phyloP scores from a whole-genome alignment of 805 yeast species.

The Suhomyces faveliae region DNA sequence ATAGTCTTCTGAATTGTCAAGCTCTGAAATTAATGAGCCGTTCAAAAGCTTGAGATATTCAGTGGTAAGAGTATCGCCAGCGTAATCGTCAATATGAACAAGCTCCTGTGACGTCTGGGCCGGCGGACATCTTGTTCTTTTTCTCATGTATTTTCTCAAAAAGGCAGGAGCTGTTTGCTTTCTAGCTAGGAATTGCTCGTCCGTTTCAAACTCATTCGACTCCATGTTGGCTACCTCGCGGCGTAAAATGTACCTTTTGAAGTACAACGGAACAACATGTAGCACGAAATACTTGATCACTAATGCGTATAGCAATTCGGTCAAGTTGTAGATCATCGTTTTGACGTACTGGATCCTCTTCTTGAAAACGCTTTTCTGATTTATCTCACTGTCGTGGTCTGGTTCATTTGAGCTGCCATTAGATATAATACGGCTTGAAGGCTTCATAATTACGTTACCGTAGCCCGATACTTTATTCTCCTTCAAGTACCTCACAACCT shows the following conservation, averaged over 20 bases:
- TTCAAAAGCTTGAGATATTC: constrained; percentile 25
- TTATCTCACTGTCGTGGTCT: constrained; percentile 3
- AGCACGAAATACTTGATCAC: not conserved
- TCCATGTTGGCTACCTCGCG: not conserved
- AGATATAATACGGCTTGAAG: constrained; percentile 23
- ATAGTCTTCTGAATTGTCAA: constrained; percentile 36
- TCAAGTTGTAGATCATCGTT: constrained; percentile 18
- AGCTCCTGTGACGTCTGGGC: not conserved
- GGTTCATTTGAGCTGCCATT: constrained; percentile 11
- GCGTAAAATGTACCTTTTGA: not conserved
- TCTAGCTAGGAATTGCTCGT: constrained; percentile 7
- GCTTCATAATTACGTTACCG: constrained; percentile 28
- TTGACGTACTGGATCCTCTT: constrained; percentile 20
- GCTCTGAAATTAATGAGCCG: constrained; percentile 33
- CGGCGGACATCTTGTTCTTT: constrained; percentile 16
- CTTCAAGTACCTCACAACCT: constrained; percentile 2
- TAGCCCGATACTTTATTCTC: constrained; percentile 21
- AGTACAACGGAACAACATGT: not conserved
- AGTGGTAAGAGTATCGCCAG: constrained; percentile 18
- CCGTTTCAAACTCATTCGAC: constrained; percentile 1
- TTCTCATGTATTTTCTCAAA: constrained; percentile 25
- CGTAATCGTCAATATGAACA: constrained; percentile 15
- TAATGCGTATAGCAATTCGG: constrained; percentile 23
- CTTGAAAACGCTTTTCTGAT: constrained; percentile 16
- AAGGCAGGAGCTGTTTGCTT: constrained; percentile 24